Evolutionary conservation across 1,284 basidiomycete genomes (phyloP).

Genomic region (Ustilago esculenta): DNA sequence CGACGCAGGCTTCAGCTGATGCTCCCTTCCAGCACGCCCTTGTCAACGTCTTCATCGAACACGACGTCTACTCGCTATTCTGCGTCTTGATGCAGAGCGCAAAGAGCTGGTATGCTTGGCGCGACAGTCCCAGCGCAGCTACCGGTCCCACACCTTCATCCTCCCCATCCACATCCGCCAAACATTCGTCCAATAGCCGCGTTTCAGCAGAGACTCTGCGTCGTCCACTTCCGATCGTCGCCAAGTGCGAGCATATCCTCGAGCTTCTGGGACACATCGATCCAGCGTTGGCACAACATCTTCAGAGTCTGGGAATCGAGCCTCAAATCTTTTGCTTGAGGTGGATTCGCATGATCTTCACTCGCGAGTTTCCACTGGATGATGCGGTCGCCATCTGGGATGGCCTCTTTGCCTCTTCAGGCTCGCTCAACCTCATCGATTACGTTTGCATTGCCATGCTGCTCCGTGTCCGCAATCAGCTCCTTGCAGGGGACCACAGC

Average conservation of each 20-base stretch:
- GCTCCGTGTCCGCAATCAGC: conserved; percentile 55
- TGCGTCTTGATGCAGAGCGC: conserved; percentile 51
- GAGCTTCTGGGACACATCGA: conserved; percentile 44
- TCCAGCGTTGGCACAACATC: conserved; percentile 49
- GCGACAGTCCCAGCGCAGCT: conserved; percentile 3
- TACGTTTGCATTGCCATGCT: conserved; percentile 63
- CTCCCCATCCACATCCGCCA: conserved; percentile 7
- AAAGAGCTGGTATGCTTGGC: conserved; percentile 58
- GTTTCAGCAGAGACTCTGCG: not conserved
- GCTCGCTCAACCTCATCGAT: conserved; percentile 51
- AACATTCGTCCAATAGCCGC: not conserved
- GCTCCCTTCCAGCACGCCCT: conserved; percentile 36
- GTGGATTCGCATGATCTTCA: conserved; percentile 63
- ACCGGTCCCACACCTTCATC: not conserved
- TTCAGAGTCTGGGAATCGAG: conserved; percentile 57
- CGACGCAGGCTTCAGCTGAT: conserved; percentile 6
- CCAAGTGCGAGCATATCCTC: conserved; percentile 40
- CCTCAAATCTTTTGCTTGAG: conserved; percentile 61
- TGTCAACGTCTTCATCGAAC: conserved; percentile 45
- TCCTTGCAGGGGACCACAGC: conserved; percentile 54
- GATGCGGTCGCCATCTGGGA: conserved; percentile 62
- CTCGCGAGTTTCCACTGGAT: conserved; percentile 53
- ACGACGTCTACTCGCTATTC: conserved; percentile 58
- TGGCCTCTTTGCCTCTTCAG: conserved; percentile 50
- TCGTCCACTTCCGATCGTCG: conserved; percentile 36